A percentile compares a stretch with the other conserved stretches of the same genome.
These are phyloP conservation scores for Cladorrhinum samala DNA, from an alignment of 495 filamentous ascomycete species.

Conservation along the genomic window DNA sequence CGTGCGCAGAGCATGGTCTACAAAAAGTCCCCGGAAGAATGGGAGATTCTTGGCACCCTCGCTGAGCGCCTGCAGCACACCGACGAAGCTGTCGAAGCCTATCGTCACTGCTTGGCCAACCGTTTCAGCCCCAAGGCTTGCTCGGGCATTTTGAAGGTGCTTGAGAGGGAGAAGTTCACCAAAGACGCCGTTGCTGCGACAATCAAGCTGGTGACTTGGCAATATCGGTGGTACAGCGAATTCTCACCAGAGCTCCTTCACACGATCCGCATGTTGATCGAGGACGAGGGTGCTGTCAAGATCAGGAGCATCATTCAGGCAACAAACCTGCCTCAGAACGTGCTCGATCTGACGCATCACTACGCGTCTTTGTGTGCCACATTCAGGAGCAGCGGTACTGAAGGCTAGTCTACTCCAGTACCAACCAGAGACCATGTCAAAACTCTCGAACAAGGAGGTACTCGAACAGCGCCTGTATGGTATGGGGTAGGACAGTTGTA, in stretches of 20 bases:
- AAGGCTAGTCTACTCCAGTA: conserved; percentile 64
- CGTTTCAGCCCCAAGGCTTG: conserved; percentile 89
- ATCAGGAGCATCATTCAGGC: conserved; percentile 95
- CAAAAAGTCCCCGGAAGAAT: conserved; percentile 92
- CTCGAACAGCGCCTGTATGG: too few species aligned
- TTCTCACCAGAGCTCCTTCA: conserved; percentile 87
- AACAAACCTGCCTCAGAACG: conserved; percentile 84
- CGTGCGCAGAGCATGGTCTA: conserved; percentile 85
- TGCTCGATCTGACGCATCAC: conserved; percentile 91
- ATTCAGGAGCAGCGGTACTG: conserved; percentile 90
- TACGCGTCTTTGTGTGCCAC: conserved; percentile 91
- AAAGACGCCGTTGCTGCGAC: conserved; percentile 72
- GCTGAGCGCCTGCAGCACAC: conserved; percentile 85
- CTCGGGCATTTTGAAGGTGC: conserved; percentile 70
- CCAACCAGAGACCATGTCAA: too few species aligned
- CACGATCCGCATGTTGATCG: conserved; percentile 84
- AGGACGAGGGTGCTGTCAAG: conserved; percentile 96
- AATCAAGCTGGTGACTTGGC: conserved; percentile 89
- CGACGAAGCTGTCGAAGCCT: conserved; percentile 88
- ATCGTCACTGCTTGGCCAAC: conserved; percentile 70
- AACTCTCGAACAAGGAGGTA: too few species aligned
- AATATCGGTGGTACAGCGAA: conserved; percentile 99
- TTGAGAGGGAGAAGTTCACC: conserved; percentile 58
- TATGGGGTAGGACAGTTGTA: too few species aligned
- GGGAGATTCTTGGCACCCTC: conserved; percentile 94